Conservation (phyloP, 441 rosid species). For the Populus hybrid region DNA sequence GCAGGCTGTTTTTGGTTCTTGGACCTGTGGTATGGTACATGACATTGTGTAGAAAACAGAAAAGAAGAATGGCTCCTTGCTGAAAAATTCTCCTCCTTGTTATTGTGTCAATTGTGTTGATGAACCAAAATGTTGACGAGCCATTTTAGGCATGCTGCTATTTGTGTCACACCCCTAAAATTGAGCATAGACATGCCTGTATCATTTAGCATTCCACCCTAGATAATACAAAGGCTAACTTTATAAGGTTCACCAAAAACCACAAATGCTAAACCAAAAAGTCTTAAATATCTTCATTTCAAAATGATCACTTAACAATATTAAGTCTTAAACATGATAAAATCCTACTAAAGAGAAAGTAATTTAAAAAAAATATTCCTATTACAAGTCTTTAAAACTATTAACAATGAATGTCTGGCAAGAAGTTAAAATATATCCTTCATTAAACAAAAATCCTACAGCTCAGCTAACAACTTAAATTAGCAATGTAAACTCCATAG, state of each 20-base stretch:
- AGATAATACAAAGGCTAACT: background rate
- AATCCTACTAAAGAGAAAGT: background rate
- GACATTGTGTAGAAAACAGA: background rate
- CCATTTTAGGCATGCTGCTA: background rate
- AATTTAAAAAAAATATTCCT: background rate
- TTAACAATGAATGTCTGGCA: background rate
- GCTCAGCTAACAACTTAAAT: background rate
- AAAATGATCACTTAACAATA: background rate
- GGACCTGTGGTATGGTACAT: background rate
- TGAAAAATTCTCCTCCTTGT: background rate
- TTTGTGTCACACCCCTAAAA: background rate
- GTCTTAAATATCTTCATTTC: background rate
- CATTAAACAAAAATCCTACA: background rate
- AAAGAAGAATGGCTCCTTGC: background rate
- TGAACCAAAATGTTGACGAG: background rate
- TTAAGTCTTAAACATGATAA: background rate
- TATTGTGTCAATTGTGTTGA: background rate
- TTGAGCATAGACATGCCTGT: background rate
- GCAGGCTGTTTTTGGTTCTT: background rate
- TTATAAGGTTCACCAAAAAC: background rate
- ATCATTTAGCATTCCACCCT: background rate
- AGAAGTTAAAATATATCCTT: background rate
- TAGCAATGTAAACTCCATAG: too few species aligned
- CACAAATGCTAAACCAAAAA: background rate
- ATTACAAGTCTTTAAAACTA: background rate